Conservation (phyloP, 1,284 basidiomycete genomes). For the Phylloboletellus chloephorus region DNA sequence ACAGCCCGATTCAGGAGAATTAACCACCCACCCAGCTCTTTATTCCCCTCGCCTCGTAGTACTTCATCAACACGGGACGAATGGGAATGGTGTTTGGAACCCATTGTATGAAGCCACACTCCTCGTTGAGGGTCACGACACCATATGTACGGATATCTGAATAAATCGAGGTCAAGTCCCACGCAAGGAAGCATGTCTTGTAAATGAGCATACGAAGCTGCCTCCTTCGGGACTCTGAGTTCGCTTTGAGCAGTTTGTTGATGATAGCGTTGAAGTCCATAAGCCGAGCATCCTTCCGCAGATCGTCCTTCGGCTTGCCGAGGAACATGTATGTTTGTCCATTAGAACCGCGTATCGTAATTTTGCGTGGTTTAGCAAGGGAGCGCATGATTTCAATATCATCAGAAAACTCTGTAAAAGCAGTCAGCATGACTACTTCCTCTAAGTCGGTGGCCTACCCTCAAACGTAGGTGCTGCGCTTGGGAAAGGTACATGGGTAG, state of each 20-base stretch:
- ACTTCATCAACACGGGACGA: constrained; percentile 70
- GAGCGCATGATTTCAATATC: constrained; percentile 92
- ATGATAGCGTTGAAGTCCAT: constrained; percentile 99
- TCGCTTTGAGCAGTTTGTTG: constrained; percentile 93
- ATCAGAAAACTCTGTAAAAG: constrained; percentile 63
- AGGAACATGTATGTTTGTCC: constrained; percentile 88
- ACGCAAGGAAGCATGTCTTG: neutral
- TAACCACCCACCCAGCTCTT: constrained; percentile 52
- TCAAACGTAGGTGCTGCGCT: constrained; percentile 70
- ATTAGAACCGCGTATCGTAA: constrained; percentile 81
- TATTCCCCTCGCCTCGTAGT: constrained; percentile 66
- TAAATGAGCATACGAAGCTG: constrained; percentile 65
- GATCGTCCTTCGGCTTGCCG: constrained; percentile 96
- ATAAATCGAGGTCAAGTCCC: constrained; percentile 1
- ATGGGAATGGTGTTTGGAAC: constrained; percentile 91
- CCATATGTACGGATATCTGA: constrained; percentile 94
- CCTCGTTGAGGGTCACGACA: constrained; percentile 94
- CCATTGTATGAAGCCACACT: constrained; percentile 98
- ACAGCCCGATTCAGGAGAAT: neutral
- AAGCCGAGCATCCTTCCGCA: constrained; percentile 93
- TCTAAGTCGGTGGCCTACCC: constrained; percentile 42
- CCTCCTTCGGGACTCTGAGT: constrained; percentile 86
- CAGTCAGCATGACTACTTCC: constrained; percentile 1
- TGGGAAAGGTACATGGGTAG: constrained; percentile 81
- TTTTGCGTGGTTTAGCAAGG: constrained; percentile 88